Percentiles rank a stretch among this genome's conserved stretches.
Evolutionary conservation across 176 grass and related monocot species (phyloP).

Genomic region (Dactylis glomerata): DNA sequence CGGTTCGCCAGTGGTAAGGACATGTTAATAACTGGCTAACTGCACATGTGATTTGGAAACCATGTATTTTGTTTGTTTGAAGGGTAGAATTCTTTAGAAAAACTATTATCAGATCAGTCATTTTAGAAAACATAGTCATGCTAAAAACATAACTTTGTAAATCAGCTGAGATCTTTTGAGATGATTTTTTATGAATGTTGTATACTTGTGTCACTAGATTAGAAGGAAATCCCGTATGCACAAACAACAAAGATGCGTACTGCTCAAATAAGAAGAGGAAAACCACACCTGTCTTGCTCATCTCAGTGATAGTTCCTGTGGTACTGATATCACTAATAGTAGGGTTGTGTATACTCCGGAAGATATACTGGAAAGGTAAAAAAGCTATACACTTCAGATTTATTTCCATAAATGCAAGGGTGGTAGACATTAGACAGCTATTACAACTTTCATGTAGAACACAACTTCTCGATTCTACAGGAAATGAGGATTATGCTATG

Average conservation of each 20-base stretch:
- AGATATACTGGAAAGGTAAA: conserved; percentile 10
- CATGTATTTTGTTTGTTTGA: neutral
- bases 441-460: neutral
- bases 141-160: neutral
- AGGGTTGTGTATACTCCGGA: neutral
- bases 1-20: too few species aligned
- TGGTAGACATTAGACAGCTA: neutral
- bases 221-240: conserved; percentile 17
- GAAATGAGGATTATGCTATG: neutral
- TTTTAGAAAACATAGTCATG: neutral
- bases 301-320: neutral
- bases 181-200: neutral
- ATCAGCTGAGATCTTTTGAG: neutral
- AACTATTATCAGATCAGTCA: neutral
- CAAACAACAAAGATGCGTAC: neutral
- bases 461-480: neutral
- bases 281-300: accelerated
- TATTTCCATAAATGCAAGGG: neutral
- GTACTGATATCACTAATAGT: neutral
- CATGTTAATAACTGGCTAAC: neutral
- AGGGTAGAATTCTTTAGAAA: neutral
- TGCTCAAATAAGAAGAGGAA: neutral
- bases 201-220: neutral
- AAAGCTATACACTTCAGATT: neutral
- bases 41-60: neutral